phyloP scores from a whole-genome alignment of 257 asterid genomes.

The Nicotiana attenuata region DNA sequence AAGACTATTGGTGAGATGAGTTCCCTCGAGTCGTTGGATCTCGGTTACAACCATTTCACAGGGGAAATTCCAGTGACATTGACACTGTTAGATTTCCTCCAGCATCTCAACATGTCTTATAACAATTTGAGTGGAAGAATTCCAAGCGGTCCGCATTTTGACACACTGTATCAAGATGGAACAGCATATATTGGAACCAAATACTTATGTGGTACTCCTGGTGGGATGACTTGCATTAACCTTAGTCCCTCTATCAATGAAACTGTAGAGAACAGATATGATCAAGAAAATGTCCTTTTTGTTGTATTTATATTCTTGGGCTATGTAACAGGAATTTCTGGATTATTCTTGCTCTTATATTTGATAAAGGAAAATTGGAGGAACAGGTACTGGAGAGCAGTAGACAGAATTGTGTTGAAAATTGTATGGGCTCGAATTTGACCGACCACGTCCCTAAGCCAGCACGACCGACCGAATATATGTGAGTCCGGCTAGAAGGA shows the following conservation, averaged over 20 bases:
- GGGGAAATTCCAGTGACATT: slow-evolving; percentile 10
- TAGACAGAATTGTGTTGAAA: slow-evolving; percentile 10
- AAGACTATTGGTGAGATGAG: not conserved
- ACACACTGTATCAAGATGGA: slow-evolving; percentile 1
- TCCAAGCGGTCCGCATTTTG: slow-evolving; percentile 10
- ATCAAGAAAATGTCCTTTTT: not conserved
- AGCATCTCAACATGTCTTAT: not conserved
- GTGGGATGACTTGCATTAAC: slow-evolving; percentile 8
- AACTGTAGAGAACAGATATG: not conserved
- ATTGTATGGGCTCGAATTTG: too few relatives aligned
- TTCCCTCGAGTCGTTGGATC: slow-evolving; percentile 8
- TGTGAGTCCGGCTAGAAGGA: too few relatives aligned
- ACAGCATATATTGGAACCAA: slow-evolving; percentile 8
- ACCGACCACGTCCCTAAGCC: too few relatives aligned
- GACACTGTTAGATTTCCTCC: not conserved
- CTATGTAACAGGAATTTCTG: slow-evolving; percentile 5
- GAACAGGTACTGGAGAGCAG: slow-evolving; percentile 13
- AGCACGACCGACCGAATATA: too few relatives aligned
- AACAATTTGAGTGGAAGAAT: slow-evolving; percentile 13
- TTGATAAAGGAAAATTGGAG: slow-evolving; percentile 8
- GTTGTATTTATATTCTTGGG: not conserved
- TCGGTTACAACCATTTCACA: not conserved
- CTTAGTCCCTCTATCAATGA: not conserved
- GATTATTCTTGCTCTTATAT: not conserved
- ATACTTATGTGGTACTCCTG: slow-evolving; percentile 11